Evolutionary conservation across 208 protist species (phyloP), one percentile per base, ranked within the genome.

Genomic region (Wallacemonas sp.): DNA sequence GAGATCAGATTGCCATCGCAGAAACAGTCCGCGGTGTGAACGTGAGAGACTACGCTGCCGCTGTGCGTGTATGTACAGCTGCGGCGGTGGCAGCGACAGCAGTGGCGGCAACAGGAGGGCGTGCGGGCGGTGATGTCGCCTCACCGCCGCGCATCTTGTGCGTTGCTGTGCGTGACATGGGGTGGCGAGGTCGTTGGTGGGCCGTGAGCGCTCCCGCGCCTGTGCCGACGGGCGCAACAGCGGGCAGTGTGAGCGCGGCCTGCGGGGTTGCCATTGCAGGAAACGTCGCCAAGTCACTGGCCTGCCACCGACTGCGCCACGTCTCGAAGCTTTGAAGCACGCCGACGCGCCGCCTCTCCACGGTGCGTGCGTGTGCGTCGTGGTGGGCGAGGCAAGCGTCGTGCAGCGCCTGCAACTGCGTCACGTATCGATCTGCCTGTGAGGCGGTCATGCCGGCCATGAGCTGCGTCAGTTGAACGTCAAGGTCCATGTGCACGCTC

Each of bases 291-390:
- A 26, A 37, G 32, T 48, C 15, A 66, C 30, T 41, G 36, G 30
- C 12, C 4, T 38, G 30, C 33, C 41, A 38, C 24, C 24, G n/a
- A 36, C n/a, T 44, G 66, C 83, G 79, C 80, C 80, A 92, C 29
- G 66, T 57, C 13, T 86, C 44, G 62, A 94, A 94, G 58, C 77
- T 73, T 15, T 53, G 61, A 54, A 94, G 57, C 27, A 94, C 70
- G n/a, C 67, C 65, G 50, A 74, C 59, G n/a, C 60, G 61, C 0
- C 41, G 57, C 22, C 69, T 45, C 46, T 81, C 62, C 44, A 85
- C 22, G 24, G 50, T 41, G 26, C 30, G 29, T 3, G 29, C 50
- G 42, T 67, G 66, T 38, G 65, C 68, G 52, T 85, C 77, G 48
- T 76, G 69, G 46, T 87, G 78, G 29, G 78, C 57, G 34, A 53